Base-by-base conservation (phyloP, 148 eudicot genomes). In the Mesembryanthemum crystallinum region DNA sequence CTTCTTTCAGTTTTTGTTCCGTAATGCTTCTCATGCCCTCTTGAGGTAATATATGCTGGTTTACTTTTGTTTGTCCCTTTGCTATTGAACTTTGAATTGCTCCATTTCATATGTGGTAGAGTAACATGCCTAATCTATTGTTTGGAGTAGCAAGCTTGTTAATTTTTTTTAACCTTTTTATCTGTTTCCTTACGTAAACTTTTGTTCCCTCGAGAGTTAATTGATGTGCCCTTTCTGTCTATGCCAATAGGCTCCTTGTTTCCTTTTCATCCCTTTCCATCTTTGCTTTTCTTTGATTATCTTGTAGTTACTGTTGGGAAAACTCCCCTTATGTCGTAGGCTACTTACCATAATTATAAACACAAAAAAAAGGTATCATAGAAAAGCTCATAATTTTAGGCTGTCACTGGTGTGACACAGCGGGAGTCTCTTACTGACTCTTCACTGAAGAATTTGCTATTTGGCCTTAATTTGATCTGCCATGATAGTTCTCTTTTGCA, bases 91-190 rank as follows among this genome's bases (percentile, higher is more conserved):
- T 15, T 54, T 54, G 35, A 43, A 52, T 2, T 35, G 25, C 21
- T 49, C n/a, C n/a, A 18, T 57, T 57, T n/a, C 1, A 23, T 23
- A 5, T 57, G 11, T 7, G 27, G n/a, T 4, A 7, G 61, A 57
- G 28, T 57, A 21, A 57, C 27, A 57, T 57, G 8, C 5, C 61
- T 57, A 57, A 21, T 57, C 61, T 8, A 57, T 12, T 54, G 61
- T 57, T 57, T 57, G 61, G 61, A 27, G 1, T 57, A 47, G 72
- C n/a, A 69, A 67, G 20, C 32, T 67, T 67, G 14, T 43, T 28
- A 23, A 37, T 3, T 42, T 43, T 42, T 43, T 43, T 28, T 37
- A 65, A 39, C 54, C 29, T 8, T 43, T 20, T 67, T 10, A 67
- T 11, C 32, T 67, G 43, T 27, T 14, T 25, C 54, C 33, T 67